Conservation (phyloP, 2,329 filamentous ascomycete species). For the Mycosphaerella sp. region DNA sequence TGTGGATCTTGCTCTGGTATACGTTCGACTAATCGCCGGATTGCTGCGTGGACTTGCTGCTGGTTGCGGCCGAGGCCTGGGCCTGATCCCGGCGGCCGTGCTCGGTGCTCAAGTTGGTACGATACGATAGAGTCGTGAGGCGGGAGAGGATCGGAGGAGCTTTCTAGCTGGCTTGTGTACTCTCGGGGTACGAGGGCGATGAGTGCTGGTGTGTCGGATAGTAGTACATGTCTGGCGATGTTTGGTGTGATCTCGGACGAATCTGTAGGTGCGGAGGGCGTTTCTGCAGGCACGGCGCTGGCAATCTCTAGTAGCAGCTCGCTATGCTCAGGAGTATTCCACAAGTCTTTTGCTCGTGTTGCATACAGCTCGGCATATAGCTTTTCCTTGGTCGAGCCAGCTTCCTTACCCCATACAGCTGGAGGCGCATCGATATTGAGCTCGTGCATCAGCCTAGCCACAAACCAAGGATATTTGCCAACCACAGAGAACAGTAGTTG, state of each 20-base stretch:
- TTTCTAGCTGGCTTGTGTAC: conserved; percentile 60
- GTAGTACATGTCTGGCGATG: conserved; percentile 69
- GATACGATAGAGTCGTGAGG: conserved; percentile 46
- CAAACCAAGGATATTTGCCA: conserved; percentile 74
- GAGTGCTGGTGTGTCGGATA: conserved; percentile 67
- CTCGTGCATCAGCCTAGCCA: conserved; percentile 71
- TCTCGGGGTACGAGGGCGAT: conserved; percentile 62
- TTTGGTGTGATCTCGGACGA: conserved; percentile 43
- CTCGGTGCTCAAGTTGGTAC: conserved; percentile 4
- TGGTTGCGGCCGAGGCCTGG: not conserved
- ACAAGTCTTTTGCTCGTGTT: conserved; percentile 70
- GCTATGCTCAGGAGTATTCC: conserved; percentile 71
- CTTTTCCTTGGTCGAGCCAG: conserved; percentile 58
- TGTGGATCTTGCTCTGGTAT: not conserved
- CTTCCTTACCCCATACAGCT: conserved; percentile 72
- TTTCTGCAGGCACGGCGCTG: conserved; percentile 43
- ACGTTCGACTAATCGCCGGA: not conserved
- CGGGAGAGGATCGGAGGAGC: conserved; percentile 76
- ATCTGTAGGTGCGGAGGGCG: conserved; percentile 39
- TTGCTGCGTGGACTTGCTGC: not conserved
- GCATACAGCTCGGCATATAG: conserved; percentile 73
- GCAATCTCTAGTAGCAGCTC: conserved; percentile 64
- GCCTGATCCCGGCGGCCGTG: not conserved
- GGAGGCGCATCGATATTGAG: conserved; percentile 71
- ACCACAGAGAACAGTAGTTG: conserved; percentile 62